phyloP scores from a whole-genome alignment of 164 flowering plant genomes.

The Aristolochia contorta region DNA sequence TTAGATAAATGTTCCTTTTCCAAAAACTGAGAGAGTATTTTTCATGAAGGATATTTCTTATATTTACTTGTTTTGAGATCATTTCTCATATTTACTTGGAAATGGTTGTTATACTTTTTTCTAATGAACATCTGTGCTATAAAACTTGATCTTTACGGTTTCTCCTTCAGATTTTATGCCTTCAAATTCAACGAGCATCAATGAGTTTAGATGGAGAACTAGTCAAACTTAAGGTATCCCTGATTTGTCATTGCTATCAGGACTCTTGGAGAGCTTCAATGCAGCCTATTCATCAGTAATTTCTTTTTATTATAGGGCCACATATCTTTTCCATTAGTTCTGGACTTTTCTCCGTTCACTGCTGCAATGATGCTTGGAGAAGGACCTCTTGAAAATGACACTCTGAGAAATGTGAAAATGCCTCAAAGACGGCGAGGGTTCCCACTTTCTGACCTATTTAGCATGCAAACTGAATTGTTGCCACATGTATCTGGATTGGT shows the following conservation, averaged over 20 bases:
- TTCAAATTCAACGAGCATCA: slow-evolving; percentile 83
- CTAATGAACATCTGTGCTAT: background rate
- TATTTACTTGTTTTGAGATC: too few species aligned
- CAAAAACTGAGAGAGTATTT: too few species aligned
- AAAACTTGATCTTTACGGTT: slow-evolving; percentile 6
- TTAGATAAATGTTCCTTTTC: too few species aligned
- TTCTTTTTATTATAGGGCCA: slow-evolving; percentile 51
- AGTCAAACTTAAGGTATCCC: slow-evolving; percentile 60
- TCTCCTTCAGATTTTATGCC: slow-evolving; percentile 65
- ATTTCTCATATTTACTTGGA: too few species aligned
- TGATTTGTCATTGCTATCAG: background rate
- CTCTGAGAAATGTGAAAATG: slow-evolving; percentile 14
- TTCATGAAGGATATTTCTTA: too few species aligned
- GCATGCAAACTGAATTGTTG: slow-evolving; percentile 16
- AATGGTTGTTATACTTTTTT: too few species aligned
- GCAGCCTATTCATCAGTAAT: background rate
- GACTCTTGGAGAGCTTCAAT: background rate
- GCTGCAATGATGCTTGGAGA: slow-evolving; percentile 28
- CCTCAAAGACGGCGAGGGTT: slow-evolving; percentile 6
- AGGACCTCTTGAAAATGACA: slow-evolving; percentile 20
- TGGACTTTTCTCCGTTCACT: slow-evolving; percentile 54
- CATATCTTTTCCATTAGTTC: slow-evolving; percentile 54
- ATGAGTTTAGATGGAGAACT: slow-evolving; percentile 45
- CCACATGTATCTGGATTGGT: slow-evolving; percentile 12
- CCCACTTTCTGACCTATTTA: slow-evolving; percentile 9